Evolutionary conservation across 495 filamentous ascomycete species (phyloP).

Genomic region (Hypoxylon fuscum): DNA sequence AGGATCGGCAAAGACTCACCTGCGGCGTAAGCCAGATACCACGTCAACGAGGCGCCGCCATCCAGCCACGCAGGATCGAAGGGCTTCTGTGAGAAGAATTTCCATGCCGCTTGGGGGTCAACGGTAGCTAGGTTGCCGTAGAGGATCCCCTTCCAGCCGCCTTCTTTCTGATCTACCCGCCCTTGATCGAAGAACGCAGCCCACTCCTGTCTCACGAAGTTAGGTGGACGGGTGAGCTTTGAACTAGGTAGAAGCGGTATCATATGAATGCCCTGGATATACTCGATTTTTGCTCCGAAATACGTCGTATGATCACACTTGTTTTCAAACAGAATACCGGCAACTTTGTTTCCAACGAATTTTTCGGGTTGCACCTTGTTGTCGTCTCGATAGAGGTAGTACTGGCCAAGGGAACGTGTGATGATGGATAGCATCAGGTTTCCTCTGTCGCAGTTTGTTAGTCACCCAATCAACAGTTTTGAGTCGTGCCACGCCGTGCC

Average conservation of each 20-base stretch:
- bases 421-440: constrained; percentile 86
- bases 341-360: constrained; percentile 85
- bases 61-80: constrained; percentile 83
- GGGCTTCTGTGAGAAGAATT: constrained; percentile 72
- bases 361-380: constrained; percentile 80
- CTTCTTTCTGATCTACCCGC: constrained; percentile 65
- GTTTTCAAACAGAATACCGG: constrained; percentile 96
- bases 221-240: constrained; percentile 68
- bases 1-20: constrained; percentile 46
- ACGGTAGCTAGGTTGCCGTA: constrained; percentile 83
- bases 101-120: constrained; percentile 73
- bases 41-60: constrained; percentile 84
- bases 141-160: constrained; percentile 88
- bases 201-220: constrained; percentile 90
- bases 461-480: constrained; percentile 1
- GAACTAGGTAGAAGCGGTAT: constrained; percentile 81
- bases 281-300: constrained; percentile 83
- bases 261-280: constrained; percentile 97
- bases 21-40: constrained; percentile 87
- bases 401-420: constrained; percentile 73
- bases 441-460: constrained; percentile 51
- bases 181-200: constrained; percentile 73
- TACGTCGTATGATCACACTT: constrained; percentile 96
- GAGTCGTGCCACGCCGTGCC: neutral
- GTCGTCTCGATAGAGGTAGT: constrained; percentile 77